Percentiles rank a stretch among this genome's conserved stretches.
phyloP scores from a whole-genome alignment of 257 asterid species.

The Nicotiana sylvestris region DNA sequence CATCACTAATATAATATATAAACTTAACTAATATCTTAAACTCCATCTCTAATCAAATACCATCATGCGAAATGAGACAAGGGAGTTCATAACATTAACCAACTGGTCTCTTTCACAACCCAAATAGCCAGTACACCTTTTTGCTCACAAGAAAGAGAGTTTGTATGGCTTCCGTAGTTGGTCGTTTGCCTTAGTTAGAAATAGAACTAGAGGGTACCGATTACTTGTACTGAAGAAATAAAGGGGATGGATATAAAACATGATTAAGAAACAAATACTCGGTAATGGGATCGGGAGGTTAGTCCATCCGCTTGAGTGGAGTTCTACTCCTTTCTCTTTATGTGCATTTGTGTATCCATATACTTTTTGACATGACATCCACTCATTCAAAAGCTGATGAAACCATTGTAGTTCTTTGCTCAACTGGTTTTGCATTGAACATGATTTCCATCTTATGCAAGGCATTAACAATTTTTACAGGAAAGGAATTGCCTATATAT shows the following conservation, averaged over 20 bases:
- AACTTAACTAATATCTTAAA: neutral
- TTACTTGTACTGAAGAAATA: neutral
- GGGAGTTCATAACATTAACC: neutral
- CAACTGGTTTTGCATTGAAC: neutral
- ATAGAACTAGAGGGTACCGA: neutral
- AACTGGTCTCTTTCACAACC: neutral
- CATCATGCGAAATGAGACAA: neutral
- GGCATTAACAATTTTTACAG: constrained; percentile 28
- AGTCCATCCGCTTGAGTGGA: neutral
- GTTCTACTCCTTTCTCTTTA: neutral
- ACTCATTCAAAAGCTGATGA: neutral
- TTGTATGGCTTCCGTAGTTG: neutral
- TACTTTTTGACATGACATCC: neutral
- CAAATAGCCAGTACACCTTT: neutral
- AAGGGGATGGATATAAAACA: neutral
- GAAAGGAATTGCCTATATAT: constrained; percentile 84
- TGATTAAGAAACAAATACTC: neutral
- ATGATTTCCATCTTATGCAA: neutral
- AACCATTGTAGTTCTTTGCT: neutral
- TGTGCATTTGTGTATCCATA: neutral
- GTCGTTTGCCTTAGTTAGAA: neutral
- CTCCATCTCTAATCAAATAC: neutral
- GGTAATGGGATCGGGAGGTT: neutral
- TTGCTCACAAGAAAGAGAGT: neutral
- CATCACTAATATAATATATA: neutral